Evolutionary conservation across 176 grass and related monocot genomes (phyloP), one percentile per base, ranked within the genome.

Genomic region (Urochloa ruziziensis): DNA sequence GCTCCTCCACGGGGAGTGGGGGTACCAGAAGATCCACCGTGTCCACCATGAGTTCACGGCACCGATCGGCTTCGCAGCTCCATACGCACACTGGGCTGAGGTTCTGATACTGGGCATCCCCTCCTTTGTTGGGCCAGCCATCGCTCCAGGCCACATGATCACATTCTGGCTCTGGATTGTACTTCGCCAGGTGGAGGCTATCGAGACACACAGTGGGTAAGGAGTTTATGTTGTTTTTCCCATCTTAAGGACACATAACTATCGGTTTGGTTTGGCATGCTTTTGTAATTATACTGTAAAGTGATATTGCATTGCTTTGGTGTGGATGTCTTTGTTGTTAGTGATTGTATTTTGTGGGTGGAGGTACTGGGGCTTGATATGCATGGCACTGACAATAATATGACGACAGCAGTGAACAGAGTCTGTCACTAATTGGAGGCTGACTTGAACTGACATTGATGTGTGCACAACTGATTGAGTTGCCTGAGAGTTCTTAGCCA

Each of bases 31-130:
- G 73, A 91, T 96, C 72, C 94, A 96, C 83, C 73, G 69, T 15
- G 85, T 97, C 33, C 95, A 97, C 88, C 95, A 94, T 59, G 95
- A 98, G 77, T 94, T 93, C 84, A 94, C 84, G 0, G 92, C 95
- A 1, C 92, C 95, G 2, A 86, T 98, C 12, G 95, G 92, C 27
- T 98, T 98, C 12, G 92, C 95, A 0, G 95, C 92, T 3, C 93
- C 90, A 15, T 94, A 98, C 19, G 92, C 90, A 2, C 95, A 98
- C 28, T 94, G 95, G 95, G 90, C 90, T 9, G 95, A 98, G 86
- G 89, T 98, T 35, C 89, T 98, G 7, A 74, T 97, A 59, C 81
- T 90, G 4, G 95, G 95, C 35, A 91, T 98, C 35, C 91, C 92
- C 46, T 85, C 95, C 69, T 93, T 95, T 28, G 71, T 28, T 0